Conservation (phyloP, 2,329 filamentous ascomycete genomes). For the Alternaria dauci region DNA sequence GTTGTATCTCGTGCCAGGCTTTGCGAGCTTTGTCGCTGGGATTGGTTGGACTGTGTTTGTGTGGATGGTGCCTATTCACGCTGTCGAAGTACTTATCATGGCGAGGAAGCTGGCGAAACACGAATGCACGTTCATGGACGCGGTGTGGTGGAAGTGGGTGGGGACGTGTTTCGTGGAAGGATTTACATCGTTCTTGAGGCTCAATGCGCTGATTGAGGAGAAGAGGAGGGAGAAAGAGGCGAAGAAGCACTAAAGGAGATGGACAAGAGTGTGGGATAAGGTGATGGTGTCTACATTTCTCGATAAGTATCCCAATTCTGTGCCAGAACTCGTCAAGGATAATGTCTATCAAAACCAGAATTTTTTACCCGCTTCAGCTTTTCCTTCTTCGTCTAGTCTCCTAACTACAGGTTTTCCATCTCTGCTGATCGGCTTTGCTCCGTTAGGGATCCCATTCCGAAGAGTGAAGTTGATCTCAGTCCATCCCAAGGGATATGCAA, state of each 20-base stretch:
- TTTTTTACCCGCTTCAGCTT: not conserved
- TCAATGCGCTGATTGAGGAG: constrained; percentile 36
- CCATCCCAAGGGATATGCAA: not conserved
- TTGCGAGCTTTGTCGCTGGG: constrained; percentile 66
- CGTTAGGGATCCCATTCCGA: not conserved
- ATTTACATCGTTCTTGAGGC: constrained; percentile 56
- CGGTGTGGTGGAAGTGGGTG: constrained; percentile 65
- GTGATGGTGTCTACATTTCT: too few relatives aligned
- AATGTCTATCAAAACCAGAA: not conserved
- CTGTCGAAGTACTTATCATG: constrained; percentile 66
- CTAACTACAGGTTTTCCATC: not conserved
- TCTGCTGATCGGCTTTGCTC: not conserved
- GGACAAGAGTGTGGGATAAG: too few relatives aligned
- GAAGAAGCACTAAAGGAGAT: constrained; percentile 28
- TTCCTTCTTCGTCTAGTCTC: not conserved
- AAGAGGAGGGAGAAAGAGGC: constrained; percentile 43
- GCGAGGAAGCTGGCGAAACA: constrained; percentile 59
- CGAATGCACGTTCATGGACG: constrained; percentile 59
- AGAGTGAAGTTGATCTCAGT: not conserved
- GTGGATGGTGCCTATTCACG: constrained; percentile 71
- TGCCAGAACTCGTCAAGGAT: not conserved
- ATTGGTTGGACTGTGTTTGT: constrained; percentile 67
- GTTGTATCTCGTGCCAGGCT: constrained; percentile 60
- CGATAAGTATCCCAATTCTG: too few relatives aligned
- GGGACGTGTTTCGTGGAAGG: constrained; percentile 63